A percentile compares a stretch with the other conserved stretches of the same genome.
Evolutionary conservation across 768 basidiomycete species (phyloP).

Genomic region (Russula ochroleuca): DNA sequence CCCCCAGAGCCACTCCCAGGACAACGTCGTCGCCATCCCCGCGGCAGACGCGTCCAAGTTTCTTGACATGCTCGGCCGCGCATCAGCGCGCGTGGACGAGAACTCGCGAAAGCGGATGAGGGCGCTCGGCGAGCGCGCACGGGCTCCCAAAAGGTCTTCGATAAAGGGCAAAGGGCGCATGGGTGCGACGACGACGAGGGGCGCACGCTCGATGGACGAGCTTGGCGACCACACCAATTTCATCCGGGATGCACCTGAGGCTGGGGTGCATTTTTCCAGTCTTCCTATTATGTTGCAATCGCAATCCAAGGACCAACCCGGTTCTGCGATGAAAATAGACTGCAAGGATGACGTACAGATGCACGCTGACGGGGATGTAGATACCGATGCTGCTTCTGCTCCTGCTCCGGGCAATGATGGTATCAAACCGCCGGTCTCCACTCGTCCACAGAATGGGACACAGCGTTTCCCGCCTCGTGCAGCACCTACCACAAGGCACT

Average conservation of each 20-base stretch:
- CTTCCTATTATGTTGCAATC: conserved; percentile 13
- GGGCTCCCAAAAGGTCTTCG: background rate
- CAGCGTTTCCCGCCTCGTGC: background rate
- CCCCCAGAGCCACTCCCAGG: conserved; percentile 10
- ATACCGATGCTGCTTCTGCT: too few species aligned
- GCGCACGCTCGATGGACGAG: conserved; percentile 9
- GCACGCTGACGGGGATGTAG: background rate
- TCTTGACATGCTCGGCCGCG: conserved; percentile 20
- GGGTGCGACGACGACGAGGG: background rate
- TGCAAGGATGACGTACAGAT: background rate
- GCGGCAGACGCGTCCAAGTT: conserved; percentile 13
- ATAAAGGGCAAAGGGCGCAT: conserved; percentile 11
- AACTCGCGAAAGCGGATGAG: conserved; percentile 23
- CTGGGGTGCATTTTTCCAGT: conserved; percentile 3
- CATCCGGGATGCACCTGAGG: background rate
- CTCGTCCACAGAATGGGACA: background rate
- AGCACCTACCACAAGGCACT: background rate
- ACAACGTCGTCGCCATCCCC: conserved; percentile 1
- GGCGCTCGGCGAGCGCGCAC: background rate
- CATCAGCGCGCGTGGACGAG: conserved; percentile 20
- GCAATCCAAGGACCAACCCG: background rate
- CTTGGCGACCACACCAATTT: conserved; percentile 5
- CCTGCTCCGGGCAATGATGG: background rate
- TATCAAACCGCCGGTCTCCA: background rate
- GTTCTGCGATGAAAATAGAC: background rate